A percentile compares a stretch with the other conserved stretches of the same genome.
Conservation (phyloP, 805 yeast species). For the Sungouiozyma intestinalis region DNA sequence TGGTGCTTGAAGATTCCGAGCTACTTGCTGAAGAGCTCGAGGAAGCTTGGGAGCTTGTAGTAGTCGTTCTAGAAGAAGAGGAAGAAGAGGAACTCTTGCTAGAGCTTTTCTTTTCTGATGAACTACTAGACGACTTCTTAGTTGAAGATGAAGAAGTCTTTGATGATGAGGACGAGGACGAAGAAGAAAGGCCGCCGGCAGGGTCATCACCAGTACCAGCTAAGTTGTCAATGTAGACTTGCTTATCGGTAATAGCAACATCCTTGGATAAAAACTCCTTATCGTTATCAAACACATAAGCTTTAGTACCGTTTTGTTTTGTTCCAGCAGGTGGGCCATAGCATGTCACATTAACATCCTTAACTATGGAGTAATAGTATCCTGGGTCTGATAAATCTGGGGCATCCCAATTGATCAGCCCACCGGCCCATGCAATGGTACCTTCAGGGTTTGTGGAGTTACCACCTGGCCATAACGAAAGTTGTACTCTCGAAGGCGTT, state of each 20-base stretch:
- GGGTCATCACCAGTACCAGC: slow-evolving; percentile 62
- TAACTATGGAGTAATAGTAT: slow-evolving; percentile 63
- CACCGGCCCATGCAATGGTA: slow-evolving; percentile 82
- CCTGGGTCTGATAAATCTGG: slow-evolving; percentile 64
- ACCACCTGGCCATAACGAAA: slow-evolving; percentile 77
- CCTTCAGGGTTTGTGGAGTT: slow-evolving; percentile 42
- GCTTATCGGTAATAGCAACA: slow-evolving; percentile 52
- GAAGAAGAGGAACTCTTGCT: neutral
- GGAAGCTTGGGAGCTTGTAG: neutral
- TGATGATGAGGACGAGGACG: slow-evolving; percentile 3
- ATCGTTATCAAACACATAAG: slow-evolving; percentile 45
- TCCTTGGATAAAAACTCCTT: slow-evolving; percentile 37
- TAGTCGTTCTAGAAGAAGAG: neutral
- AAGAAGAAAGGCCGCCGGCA: slow-evolving; percentile 15
- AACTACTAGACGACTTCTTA: neutral
- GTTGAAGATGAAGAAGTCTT: slow-evolving; percentile 5
- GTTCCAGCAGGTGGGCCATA: slow-evolving; percentile 62
- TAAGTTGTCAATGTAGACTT: slow-evolving; percentile 47
- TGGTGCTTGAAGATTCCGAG: neutral
- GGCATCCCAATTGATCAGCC: slow-evolving; percentile 73
- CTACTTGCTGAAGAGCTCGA: neutral
- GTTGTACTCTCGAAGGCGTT: slow-evolving; percentile 63
- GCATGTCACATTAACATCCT: slow-evolving; percentile 52
- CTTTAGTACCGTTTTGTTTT: slow-evolving; percentile 33
- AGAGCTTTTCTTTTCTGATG: neutral